Percentiles rank a stretch among this genome's conserved stretches.
These are phyloP conservation scores for Uronychia binucleata DNA, from an alignment of 73 alveolate species.

Conservation along the genomic window DNA sequence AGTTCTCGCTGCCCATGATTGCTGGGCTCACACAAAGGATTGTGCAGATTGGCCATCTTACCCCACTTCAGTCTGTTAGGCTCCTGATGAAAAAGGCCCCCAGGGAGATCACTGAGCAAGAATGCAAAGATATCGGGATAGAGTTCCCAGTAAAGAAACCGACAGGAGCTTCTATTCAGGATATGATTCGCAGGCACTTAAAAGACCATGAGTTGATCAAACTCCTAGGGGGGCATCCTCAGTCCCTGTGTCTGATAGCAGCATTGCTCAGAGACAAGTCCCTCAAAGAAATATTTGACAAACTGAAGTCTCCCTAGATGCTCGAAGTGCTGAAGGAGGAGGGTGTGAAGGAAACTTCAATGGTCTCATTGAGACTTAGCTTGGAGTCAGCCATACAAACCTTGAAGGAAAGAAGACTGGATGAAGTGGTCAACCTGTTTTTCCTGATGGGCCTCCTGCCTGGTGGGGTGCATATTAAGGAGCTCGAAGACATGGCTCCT, in stretches of 20 bases:
- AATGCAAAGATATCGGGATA: conserved; percentile 13
- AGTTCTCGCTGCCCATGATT: conserved; percentile 17
- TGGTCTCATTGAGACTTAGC: conserved; percentile 40
- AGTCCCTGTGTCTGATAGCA: conserved; percentile 29
- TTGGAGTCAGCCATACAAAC: conserved; percentile 42
- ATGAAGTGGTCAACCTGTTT: conserved; percentile 43
- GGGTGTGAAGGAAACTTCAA: conserved; percentile 25
- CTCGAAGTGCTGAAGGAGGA: conserved; percentile 33
- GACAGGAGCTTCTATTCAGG: background rate
- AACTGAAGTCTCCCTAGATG: conserved; percentile 30
- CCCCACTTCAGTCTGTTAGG: conserved; percentile 26
- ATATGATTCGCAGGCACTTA: conserved; percentile 5
- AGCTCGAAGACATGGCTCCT: conserved; percentile 29
- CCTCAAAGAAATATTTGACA: conserved; percentile 10
- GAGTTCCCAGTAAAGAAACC: background rate
- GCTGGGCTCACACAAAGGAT: conserved; percentile 35
- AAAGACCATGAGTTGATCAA: conserved; percentile 11
- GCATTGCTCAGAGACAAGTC: conserved; percentile 12
- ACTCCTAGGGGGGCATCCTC: conserved; percentile 40
- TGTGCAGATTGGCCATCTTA: conserved; percentile 13
- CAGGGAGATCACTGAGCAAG: conserved; percentile 37
- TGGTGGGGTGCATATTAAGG: conserved; percentile 36
- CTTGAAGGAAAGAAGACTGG: conserved; percentile 14
- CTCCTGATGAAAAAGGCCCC: conserved; percentile 47
- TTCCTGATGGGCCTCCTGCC: conserved; percentile 59